phyloP scores from a whole-genome alignment of 805 yeast species.

The Suhomyces sp. region DNA sequence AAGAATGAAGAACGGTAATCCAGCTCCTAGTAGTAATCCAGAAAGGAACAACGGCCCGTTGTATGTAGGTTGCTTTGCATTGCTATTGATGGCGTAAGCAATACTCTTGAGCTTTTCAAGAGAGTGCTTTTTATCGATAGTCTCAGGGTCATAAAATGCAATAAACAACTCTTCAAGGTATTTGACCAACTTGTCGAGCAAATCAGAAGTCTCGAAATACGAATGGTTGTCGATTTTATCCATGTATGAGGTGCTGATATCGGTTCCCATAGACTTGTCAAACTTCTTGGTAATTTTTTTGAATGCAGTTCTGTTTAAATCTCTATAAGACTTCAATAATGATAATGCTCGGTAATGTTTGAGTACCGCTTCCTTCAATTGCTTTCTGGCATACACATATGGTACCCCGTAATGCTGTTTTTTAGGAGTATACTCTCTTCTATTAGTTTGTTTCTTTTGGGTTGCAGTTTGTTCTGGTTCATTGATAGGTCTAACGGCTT shows the following conservation, averaged over 20 bases:
- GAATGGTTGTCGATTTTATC: slow-evolving; percentile 49
- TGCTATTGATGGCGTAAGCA: slow-evolving; percentile 37
- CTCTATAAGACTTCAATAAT: slow-evolving; percentile 64
- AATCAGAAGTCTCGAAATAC: slow-evolving; percentile 62
- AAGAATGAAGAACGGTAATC: slow-evolving; percentile 63
- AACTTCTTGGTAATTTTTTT: slow-evolving; percentile 87
- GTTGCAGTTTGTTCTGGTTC: slow-evolving; percentile 15
- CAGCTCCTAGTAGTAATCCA: slow-evolving; percentile 69
- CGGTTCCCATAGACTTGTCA: slow-evolving; percentile 65
- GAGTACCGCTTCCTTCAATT: slow-evolving; percentile 62
- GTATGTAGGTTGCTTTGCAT: slow-evolving; percentile 23
- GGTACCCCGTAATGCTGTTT: slow-evolving; percentile 45
- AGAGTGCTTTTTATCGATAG: slow-evolving; percentile 58
- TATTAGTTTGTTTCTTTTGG: slow-evolving; percentile 23
- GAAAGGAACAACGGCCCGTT: slow-evolving; percentile 53
- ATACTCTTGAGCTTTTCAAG: slow-evolving; percentile 59
- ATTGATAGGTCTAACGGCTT: neutral
- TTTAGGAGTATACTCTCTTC: slow-evolving; percentile 48
- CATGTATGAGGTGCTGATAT: slow-evolving; percentile 49
- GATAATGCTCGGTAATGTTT: slow-evolving; percentile 76
- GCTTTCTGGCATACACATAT: slow-evolving; percentile 62
- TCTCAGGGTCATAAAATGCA: slow-evolving; percentile 53
- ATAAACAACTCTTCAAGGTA: slow-evolving; percentile 70
- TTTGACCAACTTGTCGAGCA: slow-evolving; percentile 58
- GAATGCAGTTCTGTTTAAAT: slow-evolving; percentile 82